A percentile compares a stretch with the other conserved stretches of the same genome.
Conservation (phyloP, 108 stramenopile genomes). For the Fragilariopsis cylindrus region DNA sequence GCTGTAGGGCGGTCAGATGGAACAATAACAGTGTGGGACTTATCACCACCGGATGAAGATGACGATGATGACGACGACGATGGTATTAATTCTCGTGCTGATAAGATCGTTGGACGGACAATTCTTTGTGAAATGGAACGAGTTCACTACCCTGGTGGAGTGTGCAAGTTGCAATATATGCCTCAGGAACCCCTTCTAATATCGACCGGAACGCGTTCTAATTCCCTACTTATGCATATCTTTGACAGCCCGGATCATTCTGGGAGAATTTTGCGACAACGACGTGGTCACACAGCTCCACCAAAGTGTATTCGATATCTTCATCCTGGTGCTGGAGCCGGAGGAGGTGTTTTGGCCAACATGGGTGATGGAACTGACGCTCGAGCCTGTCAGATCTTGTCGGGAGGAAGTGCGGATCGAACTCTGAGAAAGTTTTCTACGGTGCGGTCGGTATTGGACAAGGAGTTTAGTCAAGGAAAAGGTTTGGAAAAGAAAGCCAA, state of each 20-base stretch:
- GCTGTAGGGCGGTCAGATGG: conserved; percentile 80
- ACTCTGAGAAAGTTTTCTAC: conserved; percentile 81
- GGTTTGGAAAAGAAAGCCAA: conserved; percentile 76
- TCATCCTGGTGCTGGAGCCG: conserved; percentile 59
- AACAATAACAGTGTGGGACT: conserved; percentile 81
- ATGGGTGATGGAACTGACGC: conserved; percentile 82
- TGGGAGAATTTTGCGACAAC: conserved; percentile 64
- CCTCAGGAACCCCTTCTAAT: conserved; percentile 81
- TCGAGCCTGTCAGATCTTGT: conserved; percentile 76
- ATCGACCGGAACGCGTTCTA: conserved; percentile 69
- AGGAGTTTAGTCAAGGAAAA: conserved; percentile 83
- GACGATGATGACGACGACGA: conserved; percentile 32
- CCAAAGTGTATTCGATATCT: conserved; percentile 70
- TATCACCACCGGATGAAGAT: conserved; percentile 63
- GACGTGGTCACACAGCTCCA: conserved; percentile 78
- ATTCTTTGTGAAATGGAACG: conserved; percentile 65
- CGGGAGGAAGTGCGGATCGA: conserved; percentile 63
- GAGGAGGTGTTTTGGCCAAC: conserved; percentile 59
- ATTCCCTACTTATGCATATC: conserved; percentile 71
- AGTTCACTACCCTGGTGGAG: conserved; percentile 73
- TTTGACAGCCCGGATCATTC: conserved; percentile 89
- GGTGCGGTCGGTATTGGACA: conserved; percentile 77
- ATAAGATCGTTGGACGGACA: conserved; percentile 34
- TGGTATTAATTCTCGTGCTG: too few species aligned
- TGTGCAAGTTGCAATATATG: conserved; percentile 67